A percentile compares a stretch with the other conserved stretches of the same genome.
phyloP scores from a whole-genome alignment of 176 grass and related monocot genomes.

The Oryza nivara region DNA sequence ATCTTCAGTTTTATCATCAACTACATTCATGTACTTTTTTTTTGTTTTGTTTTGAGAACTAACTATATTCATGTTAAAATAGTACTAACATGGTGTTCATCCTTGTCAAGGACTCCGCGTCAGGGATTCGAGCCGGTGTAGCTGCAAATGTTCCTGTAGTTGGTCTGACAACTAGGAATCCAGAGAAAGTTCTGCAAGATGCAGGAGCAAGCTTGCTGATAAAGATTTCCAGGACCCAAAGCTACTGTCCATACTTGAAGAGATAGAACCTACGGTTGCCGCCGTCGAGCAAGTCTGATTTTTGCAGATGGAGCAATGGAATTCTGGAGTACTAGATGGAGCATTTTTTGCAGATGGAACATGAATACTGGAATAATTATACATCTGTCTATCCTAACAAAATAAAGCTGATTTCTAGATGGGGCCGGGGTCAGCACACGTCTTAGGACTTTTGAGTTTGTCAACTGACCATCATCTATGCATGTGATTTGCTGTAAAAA shows the following conservation, averaged over 20 bases:
- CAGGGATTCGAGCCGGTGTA: slow-evolving; percentile 70
- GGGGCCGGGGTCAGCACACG: not conserved
- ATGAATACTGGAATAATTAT: not conserved
- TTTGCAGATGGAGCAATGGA: not conserved
- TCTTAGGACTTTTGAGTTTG: not conserved
- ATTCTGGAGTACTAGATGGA: not conserved
- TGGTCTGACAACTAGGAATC: slow-evolving; percentile 68
- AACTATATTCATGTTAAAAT: not conserved
- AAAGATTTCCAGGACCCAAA: slow-evolving; percentile 61
- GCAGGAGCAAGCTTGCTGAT: slow-evolving; percentile 73
- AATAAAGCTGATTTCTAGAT: slow-evolving; percentile 4
- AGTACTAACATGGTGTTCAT: not conserved
- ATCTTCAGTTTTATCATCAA: not conserved
- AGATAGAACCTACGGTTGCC: slow-evolving; percentile 39
- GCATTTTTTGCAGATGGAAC: not conserved
- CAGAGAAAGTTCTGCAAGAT: slow-evolving; percentile 58
- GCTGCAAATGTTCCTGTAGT: slow-evolving; percentile 76
- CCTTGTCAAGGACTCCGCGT: slow-evolving; percentile 67
- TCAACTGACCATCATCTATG: no score
- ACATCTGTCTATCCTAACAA: not conserved
- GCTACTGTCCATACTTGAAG: slow-evolving; percentile 44
- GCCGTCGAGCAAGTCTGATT: slow-evolving; percentile 34
- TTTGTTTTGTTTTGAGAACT: no score
- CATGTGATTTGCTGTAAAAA: no score
- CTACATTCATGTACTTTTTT: no score